Percentiles rank a stretch among this genome's conserved stretches.
These are phyloP conservation scores for Tulasnella sp. DNA, from an alignment of 768 basidiomycete species.

Conservation along the genomic window DNA sequence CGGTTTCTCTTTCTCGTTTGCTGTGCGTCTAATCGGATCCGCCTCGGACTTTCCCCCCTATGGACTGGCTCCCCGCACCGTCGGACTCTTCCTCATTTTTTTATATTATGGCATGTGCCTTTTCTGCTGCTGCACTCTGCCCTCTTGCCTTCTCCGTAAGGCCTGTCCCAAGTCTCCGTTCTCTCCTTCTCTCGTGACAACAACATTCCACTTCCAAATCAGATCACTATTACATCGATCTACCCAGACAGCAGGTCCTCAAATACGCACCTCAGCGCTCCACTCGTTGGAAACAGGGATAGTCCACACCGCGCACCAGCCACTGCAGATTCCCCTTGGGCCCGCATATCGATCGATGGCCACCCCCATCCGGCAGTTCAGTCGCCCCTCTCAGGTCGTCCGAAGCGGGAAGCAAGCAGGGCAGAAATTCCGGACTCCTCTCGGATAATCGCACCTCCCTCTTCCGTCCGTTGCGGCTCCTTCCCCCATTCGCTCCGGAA, in stretches of 20 bases:
- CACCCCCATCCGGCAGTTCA: constrained; percentile 13
- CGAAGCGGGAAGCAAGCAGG: background rate
- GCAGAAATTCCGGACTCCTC: background rate
- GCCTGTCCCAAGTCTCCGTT: constrained; percentile 21
- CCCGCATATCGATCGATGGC: background rate
- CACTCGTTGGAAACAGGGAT: background rate
- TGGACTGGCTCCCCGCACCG: background rate
- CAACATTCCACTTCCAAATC: background rate
- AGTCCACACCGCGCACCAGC: background rate
- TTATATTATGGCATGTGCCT: background rate
- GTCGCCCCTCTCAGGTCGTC: background rate
- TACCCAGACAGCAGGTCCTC: no score
- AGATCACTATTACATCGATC: background rate
- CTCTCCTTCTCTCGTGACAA: background rate
- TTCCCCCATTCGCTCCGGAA: constrained; percentile 6
- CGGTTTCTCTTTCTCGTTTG: background rate
- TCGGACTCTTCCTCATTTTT: constrained; percentile 1
- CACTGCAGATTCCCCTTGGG: background rate
- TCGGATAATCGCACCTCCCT: background rate
- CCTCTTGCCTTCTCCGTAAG: constrained; percentile 19
- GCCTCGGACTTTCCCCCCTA: constrained; percentile 13
- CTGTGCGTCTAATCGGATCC: background rate
- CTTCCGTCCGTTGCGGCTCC: background rate
- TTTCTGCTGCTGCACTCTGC: background rate
- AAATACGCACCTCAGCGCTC: no score